A percentile compares a stretch with the other conserved stretches of the same genome.
These are phyloP conservation scores for Decorospora gaudefroyi DNA, from an alignment of 2,329 filamentous ascomycete genomes.

Conservation along the genomic window DNA sequence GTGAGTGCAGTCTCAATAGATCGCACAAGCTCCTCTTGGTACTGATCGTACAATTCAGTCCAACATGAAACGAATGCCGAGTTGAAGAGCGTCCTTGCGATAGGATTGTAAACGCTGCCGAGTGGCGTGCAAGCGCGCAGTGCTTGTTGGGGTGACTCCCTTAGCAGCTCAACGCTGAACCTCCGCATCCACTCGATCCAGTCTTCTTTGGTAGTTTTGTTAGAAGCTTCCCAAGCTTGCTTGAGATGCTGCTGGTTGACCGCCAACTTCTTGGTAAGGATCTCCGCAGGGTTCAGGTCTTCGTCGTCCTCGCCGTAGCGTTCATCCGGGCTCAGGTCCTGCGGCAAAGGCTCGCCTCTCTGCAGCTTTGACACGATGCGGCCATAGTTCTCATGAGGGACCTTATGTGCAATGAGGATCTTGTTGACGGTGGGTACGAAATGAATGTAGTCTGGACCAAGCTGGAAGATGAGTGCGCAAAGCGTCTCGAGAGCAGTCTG, in stretches of 20 bases:
- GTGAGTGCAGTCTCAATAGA: slow-evolving; percentile 96
- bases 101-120: slow-evolving; percentile 85
- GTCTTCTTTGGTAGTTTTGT: slow-evolving; percentile 96
- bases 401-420: slow-evolving; percentile 73
- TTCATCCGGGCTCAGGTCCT: slow-evolving; percentile 87
- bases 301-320: slow-evolving; percentile 77
- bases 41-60: slow-evolving; percentile 96
- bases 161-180: slow-evolving; percentile 92
- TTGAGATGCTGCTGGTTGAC: slow-evolving; percentile 98
- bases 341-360: slow-evolving; percentile 91
- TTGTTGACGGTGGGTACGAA: slow-evolving; percentile 95
- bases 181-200: slow-evolving; percentile 99
- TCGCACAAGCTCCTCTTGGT: slow-evolving; percentile 92
- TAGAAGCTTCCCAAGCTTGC: slow-evolving; percentile 93
- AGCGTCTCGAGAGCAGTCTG: slow-evolving; percentile 88
- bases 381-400: slow-evolving; percentile 89
- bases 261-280: slow-evolving; percentile 89
- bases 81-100: slow-evolving; percentile 95
- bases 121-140: slow-evolving; percentile 89
- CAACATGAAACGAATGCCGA: slow-evolving; percentile 98
- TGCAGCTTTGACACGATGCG: slow-evolving; percentile 90
- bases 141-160: slow-evolving; percentile 94
- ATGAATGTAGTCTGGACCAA: slow-evolving; percentile 92
- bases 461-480: slow-evolving; percentile 91
- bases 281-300: slow-evolving; percentile 79